phyloP scores from a whole-genome alignment of 2,329 filamentous ascomycete species.

The Ampelomyces quisqualis region DNA sequence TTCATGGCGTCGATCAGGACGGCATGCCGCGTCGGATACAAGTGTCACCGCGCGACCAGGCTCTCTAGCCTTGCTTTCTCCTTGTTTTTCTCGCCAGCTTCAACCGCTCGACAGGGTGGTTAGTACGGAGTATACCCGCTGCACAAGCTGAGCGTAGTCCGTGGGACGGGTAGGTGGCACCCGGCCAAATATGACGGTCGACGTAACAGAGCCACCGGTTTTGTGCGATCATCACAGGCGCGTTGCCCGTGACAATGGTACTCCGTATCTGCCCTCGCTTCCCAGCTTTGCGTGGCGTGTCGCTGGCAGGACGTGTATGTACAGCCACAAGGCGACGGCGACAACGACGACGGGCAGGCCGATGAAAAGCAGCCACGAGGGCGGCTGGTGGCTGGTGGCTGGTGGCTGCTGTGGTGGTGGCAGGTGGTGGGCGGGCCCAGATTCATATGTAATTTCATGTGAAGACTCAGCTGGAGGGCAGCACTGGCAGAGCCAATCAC shows the following conservation, averaged over 20 bases:
- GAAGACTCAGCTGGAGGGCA: neutral
- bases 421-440: neutral
- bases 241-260: neutral
- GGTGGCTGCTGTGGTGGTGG: slow-evolving; percentile 3
- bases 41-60: neutral
- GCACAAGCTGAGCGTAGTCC: no score
- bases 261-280: slow-evolving; percentile 1
- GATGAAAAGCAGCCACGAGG: neutral
- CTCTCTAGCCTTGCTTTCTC: slow-evolving; percentile 4
- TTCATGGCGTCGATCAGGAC: neutral
- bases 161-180: no score
- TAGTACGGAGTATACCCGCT: no score
- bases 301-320: neutral
- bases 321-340: neutral
- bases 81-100: neutral
- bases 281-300: neutral
- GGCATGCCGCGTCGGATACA: neutral
- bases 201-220: slow-evolving; percentile 1
- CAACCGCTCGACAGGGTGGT: neutral
- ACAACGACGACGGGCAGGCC: slow-evolving; percentile 1
- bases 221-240: slow-evolving; percentile 2
- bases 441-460: no score
- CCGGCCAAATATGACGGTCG: slow-evolving; percentile 1
- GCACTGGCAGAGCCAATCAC: neutral
- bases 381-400: neutral